Evolutionary conservation across 2,329 filamentous ascomycete species (phyloP).

Genomic region (Colletotrichum musae): DNA sequence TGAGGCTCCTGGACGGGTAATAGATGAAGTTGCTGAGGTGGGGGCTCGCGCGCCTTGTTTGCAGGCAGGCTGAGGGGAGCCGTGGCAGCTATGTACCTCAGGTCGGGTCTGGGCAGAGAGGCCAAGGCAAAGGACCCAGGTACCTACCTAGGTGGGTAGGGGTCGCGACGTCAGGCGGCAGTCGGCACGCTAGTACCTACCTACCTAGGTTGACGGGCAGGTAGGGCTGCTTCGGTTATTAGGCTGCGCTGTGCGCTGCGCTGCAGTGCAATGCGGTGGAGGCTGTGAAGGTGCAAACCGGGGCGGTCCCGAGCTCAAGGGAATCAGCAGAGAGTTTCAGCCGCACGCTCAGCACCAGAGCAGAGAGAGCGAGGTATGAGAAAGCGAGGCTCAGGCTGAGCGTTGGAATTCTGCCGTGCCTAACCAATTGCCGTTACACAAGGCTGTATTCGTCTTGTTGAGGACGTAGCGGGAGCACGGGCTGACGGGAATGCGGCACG

Average conservation of each 20-base stretch:
- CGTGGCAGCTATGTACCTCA: slow-evolving; percentile 30
- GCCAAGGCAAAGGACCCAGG: background rate
- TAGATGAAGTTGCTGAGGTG: slow-evolving; percentile 38
- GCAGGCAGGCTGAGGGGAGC: slow-evolving; percentile 29
- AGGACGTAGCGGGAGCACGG: background rate
- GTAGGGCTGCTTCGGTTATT: slow-evolving; percentile 33
- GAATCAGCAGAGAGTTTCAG: slow-evolving; percentile 29
- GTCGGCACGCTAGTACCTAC: slow-evolving; percentile 29
- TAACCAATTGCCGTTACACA: background rate
- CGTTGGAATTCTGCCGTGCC: slow-evolving; percentile 2
- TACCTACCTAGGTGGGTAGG: background rate
- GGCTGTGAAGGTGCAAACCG: slow-evolving; percentile 32
- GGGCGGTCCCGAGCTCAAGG: slow-evolving; percentile 13
- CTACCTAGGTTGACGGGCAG: background rate
- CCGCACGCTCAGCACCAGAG: slow-evolving; percentile 14
- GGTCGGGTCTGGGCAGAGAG: background rate
- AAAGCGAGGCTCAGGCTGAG: slow-evolving; percentile 26
- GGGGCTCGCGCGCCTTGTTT: slow-evolving; percentile 16
- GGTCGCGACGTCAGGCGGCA: slow-evolving; percentile 38
- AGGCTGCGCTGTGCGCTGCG: slow-evolving; percentile 24
- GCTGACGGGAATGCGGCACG: slow-evolving; percentile 4
- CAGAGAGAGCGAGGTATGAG: background rate
- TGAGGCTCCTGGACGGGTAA: slow-evolving; percentile 17
- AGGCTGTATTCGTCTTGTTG: slow-evolving; percentile 2
- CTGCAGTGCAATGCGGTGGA: background rate